phyloP scores from a whole-genome alignment of 1,284 basidiomycete genomes.

The Tetrapyrgos nigripes region DNA sequence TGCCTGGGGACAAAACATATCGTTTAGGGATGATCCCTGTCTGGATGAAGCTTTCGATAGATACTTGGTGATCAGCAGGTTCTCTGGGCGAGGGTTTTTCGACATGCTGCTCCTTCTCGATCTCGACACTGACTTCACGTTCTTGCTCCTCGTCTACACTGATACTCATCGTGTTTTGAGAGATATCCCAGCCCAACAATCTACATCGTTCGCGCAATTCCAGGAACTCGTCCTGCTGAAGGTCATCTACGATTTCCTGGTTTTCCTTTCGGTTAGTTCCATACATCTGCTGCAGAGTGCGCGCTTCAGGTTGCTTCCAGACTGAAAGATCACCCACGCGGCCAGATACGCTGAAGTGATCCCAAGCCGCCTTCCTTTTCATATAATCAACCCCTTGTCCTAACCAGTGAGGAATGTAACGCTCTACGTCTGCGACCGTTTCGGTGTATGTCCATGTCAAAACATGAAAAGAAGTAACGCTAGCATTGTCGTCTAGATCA shows the following conservation, averaged over 20 bases:
- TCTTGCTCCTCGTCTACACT: constrained; percentile 56
- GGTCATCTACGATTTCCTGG: not conserved
- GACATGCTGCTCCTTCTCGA: constrained; percentile 46
- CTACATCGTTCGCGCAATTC: constrained; percentile 33
- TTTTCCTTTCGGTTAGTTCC: constrained; percentile 5
- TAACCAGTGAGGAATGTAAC: constrained; percentile 49
- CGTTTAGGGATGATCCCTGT: constrained; percentile 24
- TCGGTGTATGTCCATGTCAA: constrained; percentile 53
- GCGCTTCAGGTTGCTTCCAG: constrained; percentile 50
- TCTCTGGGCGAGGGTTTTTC: constrained; percentile 36
- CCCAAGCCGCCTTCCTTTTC: constrained; percentile 40
- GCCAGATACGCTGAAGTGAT: constrained; percentile 16
- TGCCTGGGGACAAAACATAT: too few species aligned
- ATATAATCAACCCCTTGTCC: constrained; percentile 53
- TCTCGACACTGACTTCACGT: constrained; percentile 51
- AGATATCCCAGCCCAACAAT: constrained; percentile 31
- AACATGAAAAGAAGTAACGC: constrained; percentile 39
- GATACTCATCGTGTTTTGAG: constrained; percentile 14
- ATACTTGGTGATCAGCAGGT: constrained; percentile 30
- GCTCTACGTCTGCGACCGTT: constrained; percentile 50
- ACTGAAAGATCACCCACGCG: not conserved
- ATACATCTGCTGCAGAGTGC: constrained; percentile 46
- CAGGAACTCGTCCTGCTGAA: constrained; percentile 12
- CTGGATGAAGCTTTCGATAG: constrained; percentile 31
- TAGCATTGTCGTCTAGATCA: constrained; percentile 6